phyloP scores from a whole-genome alignment of 2,329 filamentous ascomycete genomes.

The Aspergillus luchuensis region DNA sequence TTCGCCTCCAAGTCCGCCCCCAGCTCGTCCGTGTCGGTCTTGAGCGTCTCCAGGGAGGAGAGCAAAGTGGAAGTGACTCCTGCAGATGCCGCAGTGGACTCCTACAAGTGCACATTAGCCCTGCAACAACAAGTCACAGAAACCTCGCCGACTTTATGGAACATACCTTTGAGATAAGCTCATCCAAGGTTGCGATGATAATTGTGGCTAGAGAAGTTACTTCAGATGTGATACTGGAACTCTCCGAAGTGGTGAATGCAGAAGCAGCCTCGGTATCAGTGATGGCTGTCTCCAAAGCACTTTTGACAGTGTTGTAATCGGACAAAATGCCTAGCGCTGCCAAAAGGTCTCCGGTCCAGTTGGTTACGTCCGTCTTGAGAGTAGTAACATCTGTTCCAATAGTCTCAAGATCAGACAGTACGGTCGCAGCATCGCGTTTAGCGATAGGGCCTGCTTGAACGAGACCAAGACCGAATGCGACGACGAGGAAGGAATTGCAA shows the following conservation, averaged over 20 bases:
- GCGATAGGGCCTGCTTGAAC: not conserved
- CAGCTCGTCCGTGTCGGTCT: not conserved
- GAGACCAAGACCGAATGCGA: not conserved
- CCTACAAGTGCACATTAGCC: not conserved
- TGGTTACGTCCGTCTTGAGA: not conserved
- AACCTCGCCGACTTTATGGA: no score
- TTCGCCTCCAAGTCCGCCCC: constrained; percentile 3
- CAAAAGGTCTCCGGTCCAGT: not conserved
- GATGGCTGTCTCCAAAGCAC: constrained; percentile 1
- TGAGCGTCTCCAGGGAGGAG: not conserved
- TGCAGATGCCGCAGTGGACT: not conserved
- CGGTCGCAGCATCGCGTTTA: not conserved
- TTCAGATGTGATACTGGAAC: not conserved
- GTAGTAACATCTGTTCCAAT: not conserved
- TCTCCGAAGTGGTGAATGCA: not conserved
- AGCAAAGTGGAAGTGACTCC: not conserved
- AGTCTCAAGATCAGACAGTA: not conserved
- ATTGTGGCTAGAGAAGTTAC: not conserved
- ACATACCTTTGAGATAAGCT: not conserved
- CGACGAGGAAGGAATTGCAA: not conserved
- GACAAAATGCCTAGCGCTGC: not conserved
- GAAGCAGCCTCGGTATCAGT: constrained; percentile 1
- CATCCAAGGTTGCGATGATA: not conserved
- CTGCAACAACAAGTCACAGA: not conserved
- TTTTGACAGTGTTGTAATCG: constrained; percentile 5